Evolutionary conservation across 225 moss, liverwort and hornwort species (phyloP).

Genomic region (Lunularia cruciata): DNA sequence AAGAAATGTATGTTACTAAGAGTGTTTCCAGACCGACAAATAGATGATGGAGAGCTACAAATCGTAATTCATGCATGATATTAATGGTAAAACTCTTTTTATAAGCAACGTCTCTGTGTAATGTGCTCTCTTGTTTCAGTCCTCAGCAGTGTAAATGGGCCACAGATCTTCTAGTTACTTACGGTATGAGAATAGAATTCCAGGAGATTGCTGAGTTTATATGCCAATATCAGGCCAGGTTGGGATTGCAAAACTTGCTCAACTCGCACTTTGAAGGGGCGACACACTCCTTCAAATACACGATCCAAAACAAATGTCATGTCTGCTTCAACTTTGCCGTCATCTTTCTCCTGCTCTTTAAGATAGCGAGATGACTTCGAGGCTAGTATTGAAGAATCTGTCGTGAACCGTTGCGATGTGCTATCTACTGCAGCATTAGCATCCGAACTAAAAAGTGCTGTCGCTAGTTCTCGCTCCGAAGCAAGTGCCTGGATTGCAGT

Average conservation of each 20-base stretch:
- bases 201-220: conserved; percentile 94
- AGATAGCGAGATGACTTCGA: conserved; percentile 52
- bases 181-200: conserved; percentile 90
- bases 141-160: neutral
- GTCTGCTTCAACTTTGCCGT: conserved; percentile 75
- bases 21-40: no score
- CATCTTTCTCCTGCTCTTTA: conserved; percentile 72
- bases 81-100: neutral
- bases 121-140: neutral
- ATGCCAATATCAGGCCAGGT: conserved; percentile 83
- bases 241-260: conserved; percentile 98
- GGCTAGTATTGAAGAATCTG: conserved; percentile 64
- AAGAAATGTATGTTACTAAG: neutral
- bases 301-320: conserved; percentile 91
- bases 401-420: conserved; percentile 76
- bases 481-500: conserved; percentile 62
- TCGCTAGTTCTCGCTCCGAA: conserved; percentile 90
- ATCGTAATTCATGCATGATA: neutral
- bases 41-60: no score
- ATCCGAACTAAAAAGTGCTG: conserved; percentile 90
- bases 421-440: conserved; percentile 67
- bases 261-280: conserved; percentile 96
- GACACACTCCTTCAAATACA: conserved; percentile 95
- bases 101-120: neutral
- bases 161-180: conserved; percentile 13